Conservation (phyloP, 1,284 basidiomycete genomes). For the Leccinum fuscescens region DNA sequence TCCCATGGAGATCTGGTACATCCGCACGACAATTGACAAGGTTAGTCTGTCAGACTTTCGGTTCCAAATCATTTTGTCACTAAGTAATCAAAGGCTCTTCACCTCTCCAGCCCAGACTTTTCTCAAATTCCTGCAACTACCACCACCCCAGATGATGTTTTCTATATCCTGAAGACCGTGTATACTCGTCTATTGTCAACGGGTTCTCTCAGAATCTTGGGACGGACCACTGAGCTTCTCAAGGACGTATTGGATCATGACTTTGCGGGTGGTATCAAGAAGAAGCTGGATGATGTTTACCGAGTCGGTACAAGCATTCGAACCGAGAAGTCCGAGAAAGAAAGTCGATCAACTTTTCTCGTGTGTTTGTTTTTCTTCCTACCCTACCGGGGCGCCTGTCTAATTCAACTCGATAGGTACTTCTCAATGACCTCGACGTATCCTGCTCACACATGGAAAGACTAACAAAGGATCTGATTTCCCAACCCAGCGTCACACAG, state of each 20-base stretch:
- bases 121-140: conserved; percentile 62
- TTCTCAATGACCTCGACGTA: conserved; percentile 87
- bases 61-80: conserved; percentile 4
- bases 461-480: conserved; percentile 68
- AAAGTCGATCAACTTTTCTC: conserved; percentile 75
- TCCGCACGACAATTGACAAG: conserved; percentile 86
- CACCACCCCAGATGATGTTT: conserved; percentile 87
- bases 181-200: conserved; percentile 73
- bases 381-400: background rate
- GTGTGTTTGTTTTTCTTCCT: conserved; percentile 47
- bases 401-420: conserved; percentile 51
- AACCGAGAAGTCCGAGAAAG: conserved; percentile 74
- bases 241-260: conserved; percentile 77
- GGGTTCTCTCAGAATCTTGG: conserved; percentile 61
- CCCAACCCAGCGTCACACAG: conserved; percentile 58
- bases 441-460: conserved; percentile 85
- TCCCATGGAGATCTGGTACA: conserved; percentile 92
- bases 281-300: conserved; percentile 87
- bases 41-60: conserved; percentile 37
- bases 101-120: conserved; percentile 64
- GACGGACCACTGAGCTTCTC: conserved; percentile 60
- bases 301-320: conserved; percentile 47
- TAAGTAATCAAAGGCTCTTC: conserved; percentile 55
- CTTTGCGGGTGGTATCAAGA: conserved; percentile 74
- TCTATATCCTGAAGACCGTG: conserved; percentile 89